These are phyloP conservation scores for Leccinum rimulosum DNA, from an alignment of 768 basidiomycete species.

Conservation along the genomic window DNA sequence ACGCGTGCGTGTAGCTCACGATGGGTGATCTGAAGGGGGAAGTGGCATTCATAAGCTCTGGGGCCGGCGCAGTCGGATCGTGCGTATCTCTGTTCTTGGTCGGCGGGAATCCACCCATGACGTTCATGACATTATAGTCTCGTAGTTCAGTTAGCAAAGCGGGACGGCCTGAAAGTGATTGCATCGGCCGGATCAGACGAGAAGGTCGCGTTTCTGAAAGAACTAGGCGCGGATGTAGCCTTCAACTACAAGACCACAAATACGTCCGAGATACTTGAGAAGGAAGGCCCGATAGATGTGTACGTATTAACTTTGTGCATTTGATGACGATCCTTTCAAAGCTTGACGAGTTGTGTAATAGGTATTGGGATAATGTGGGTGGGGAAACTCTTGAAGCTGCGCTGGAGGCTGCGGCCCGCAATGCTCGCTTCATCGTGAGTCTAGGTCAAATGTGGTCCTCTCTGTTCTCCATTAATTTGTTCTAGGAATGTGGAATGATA, in stretches of 20 bases:
- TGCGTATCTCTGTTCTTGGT: slow-evolving; percentile 27
- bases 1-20: background rate
- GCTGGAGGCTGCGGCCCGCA: slow-evolving; percentile 39
- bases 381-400: slow-evolving; percentile 52
- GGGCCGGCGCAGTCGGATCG: slow-evolving; percentile 55
- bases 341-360: background rate
- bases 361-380: slow-evolving; percentile 14
- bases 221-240: slow-evolving; percentile 60
- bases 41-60: slow-evolving; percentile 45
- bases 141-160: slow-evolving; percentile 50
- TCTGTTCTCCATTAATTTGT: background rate
- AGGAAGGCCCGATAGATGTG: slow-evolving; percentile 58
- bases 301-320: slow-evolving; percentile 20
- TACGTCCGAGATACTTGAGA: slow-evolving; percentile 48
- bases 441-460: background rate
- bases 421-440: slow-evolving; percentile 48
- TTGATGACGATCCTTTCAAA: background rate
- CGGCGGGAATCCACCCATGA: slow-evolving; percentile 4
- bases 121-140: slow-evolving; percentile 27
- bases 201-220: slow-evolving; percentile 61
- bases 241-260: slow-evolving; percentile 72
- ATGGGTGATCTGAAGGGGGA: slow-evolving; percentile 36
- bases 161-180: slow-evolving; percentile 59
- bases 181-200: slow-evolving; percentile 69
- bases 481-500: slow-evolving; percentile 34